A percentile compares a stretch with the other conserved stretches of the same genome.
Evolutionary conservation across 1,284 basidiomycete species (phyloP).

Genomic region (Volvariella volvacea): DNA sequence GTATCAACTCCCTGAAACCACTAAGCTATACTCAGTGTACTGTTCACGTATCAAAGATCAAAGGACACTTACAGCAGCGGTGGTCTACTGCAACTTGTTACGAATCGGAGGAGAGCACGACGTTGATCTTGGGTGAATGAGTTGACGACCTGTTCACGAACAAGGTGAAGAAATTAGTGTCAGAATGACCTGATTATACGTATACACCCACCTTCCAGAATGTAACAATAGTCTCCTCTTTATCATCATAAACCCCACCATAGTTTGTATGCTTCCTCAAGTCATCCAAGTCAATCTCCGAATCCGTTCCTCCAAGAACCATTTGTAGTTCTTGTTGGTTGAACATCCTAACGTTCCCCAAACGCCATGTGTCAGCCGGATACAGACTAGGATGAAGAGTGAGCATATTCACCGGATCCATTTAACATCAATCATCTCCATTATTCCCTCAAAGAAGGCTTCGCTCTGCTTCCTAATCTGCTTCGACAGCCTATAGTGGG

Average conservation of each 20-base stretch:
- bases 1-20: slow-evolving; percentile 84
- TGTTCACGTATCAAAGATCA: no score
- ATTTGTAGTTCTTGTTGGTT: slow-evolving; percentile 90
- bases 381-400: background rate
- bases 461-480: slow-evolving; percentile 87
- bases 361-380: background rate
- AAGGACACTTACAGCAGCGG: slow-evolving; percentile 58
- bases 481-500: slow-evolving; percentile 82
- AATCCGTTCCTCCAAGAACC: slow-evolving; percentile 77
- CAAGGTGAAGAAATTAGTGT: slow-evolving; percentile 6
- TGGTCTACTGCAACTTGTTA: slow-evolving; percentile 86
- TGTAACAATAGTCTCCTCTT: slow-evolving; percentile 60
- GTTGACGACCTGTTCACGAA: slow-evolving; percentile 53
- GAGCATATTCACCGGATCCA: slow-evolving; percentile 71
- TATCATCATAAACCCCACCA: slow-evolving; percentile 68
- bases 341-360: slow-evolving; percentile 65
- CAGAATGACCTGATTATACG: background rate
- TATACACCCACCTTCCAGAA: slow-evolving; percentile 65
- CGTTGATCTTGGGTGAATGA: slow-evolving; percentile 70
- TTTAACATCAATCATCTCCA: slow-evolving; percentile 83
- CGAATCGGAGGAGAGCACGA: slow-evolving; percentile 74
- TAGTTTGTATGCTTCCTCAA: slow-evolving; percentile 71
- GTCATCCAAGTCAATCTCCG: slow-evolving; percentile 80
- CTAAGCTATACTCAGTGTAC: slow-evolving; percentile 31
- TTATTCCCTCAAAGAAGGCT: slow-evolving; percentile 81